Evolutionary conservation across 306 rosid genomes (phyloP), one percentile per base, ranked within the genome.

Genomic region (Quillaja saponaria): DNA sequence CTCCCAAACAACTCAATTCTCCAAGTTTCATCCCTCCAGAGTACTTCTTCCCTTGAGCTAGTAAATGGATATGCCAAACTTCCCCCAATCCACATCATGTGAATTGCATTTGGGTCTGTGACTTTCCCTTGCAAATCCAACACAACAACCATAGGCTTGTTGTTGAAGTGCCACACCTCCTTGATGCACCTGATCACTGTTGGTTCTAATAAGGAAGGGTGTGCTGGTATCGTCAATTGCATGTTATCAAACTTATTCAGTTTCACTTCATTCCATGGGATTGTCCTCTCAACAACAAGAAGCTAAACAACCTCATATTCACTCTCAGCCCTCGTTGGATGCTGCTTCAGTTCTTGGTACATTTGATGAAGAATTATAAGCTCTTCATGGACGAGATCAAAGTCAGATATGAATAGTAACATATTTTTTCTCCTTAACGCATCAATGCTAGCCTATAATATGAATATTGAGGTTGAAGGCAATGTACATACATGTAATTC

Each of bases 31-130:
- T 82, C 88, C 62, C 63, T 80, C 91, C 88, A 85, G 0, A 85
- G 77, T 57, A 61, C 63, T 79, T 85, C 88, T 63, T 85, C 91
- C 55, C 61, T 80, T 17, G 49, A 7, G 56, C 75, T 85, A 7
- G 88, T 82, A 74, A 85, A 82, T 59, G 91, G 91, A 64, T 76
- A 85, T 17, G 91, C 91, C 21, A 58, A 64, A 44, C 84, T 80
- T 66, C 85, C 88, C 88, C 88, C 82, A 67, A 82, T 85, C 82
- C 85, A 85, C 84, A 85, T 85, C 91, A 85, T 85, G 74, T 82
- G 91, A 35, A 85, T 71, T 51, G 91, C 91, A 51, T 85, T 85
- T 21, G 88, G 91, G 34, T 84, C 71, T 13, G 64, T 81, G 45
- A 82, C 91, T 57, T 51, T 74, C 2, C 88, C 91, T 45, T 82